These are phyloP conservation scores for Talaromyces sp. DNA, from an alignment of 2,329 filamentous ascomycete species.

Conservation along the genomic window DNA sequence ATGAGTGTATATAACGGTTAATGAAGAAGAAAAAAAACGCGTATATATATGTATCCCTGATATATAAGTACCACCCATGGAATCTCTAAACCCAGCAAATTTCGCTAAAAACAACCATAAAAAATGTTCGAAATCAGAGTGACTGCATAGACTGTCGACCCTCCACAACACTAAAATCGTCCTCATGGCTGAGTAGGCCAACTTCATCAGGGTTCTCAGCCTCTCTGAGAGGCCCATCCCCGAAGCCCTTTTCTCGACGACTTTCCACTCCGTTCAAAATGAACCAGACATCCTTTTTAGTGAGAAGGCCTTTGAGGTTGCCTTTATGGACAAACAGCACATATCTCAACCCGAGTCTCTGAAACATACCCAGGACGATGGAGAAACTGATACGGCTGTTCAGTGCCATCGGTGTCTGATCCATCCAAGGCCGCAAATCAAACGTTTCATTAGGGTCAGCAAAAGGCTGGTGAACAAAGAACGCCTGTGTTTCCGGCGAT, in stretches of 20 bases:
- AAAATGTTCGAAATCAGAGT: slow-evolving; percentile 15
- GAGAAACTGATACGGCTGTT: slow-evolving; percentile 71
- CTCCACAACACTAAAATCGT: slow-evolving; percentile 27
- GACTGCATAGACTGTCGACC: slow-evolving; percentile 22
- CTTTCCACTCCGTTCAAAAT: slow-evolving; percentile 75
- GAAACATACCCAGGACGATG: slow-evolving; percentile 88
- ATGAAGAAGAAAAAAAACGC: not conserved
- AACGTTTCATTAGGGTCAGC: slow-evolving; percentile 73
- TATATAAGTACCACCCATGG: not conserved
- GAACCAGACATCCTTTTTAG: slow-evolving; percentile 97
- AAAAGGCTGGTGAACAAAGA: slow-evolving; percentile 78
- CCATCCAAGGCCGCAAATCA: slow-evolving; percentile 96
- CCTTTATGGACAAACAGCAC: slow-evolving; percentile 82
- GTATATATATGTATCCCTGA: slow-evolving; percentile 1
- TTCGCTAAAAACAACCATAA: not conserved
- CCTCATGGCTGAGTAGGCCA: slow-evolving; percentile 32
- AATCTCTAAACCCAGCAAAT: slow-evolving; percentile 1
- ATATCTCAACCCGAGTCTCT: slow-evolving; percentile 87
- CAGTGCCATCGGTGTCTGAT: slow-evolving; percentile 92
- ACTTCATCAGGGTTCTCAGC: slow-evolving; percentile 29
- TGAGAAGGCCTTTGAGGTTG: slow-evolving; percentile 75
- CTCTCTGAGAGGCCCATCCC: slow-evolving; percentile 22
- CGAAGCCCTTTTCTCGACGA: slow-evolving; percentile 26
- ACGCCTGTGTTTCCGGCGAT: slow-evolving; percentile 68
- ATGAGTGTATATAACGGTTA: not conserved